Percentiles rank a stretch among this genome's conserved stretches.
These are phyloP conservation scores for Hypholoma fasciculare DNA, from an alignment of 768 basidiomycete species.

Conservation along the genomic window DNA sequence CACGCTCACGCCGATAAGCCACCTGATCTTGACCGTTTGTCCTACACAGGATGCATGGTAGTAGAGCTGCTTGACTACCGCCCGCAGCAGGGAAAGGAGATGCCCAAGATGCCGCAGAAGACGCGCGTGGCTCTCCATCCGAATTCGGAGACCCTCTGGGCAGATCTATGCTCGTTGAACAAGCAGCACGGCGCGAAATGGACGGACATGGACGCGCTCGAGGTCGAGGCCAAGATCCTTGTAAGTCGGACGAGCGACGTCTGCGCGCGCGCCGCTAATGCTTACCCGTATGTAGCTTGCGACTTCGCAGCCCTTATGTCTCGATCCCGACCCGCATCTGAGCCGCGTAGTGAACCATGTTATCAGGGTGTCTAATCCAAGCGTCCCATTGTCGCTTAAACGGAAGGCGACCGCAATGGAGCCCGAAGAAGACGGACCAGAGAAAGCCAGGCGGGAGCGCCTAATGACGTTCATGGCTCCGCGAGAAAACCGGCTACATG, in stretches of 20 bases:
- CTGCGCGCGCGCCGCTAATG: constrained; percentile 5
- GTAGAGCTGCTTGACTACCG: constrained; percentile 83
- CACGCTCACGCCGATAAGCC: constrained; percentile 3
- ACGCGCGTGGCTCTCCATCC: constrained; percentile 79
- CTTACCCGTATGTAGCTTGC: constrained; percentile 50
- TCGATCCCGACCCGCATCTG: constrained; percentile 78
- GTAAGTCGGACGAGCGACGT: constrained; percentile 40
- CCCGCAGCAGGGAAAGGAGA: constrained; percentile 56
- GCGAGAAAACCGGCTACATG: constrained; percentile 43
- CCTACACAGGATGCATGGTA: constrained; percentile 70
- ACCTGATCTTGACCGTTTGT: background rate
- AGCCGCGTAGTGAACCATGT: constrained; percentile 76
- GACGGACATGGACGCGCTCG: constrained; percentile 72
- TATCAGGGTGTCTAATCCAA: constrained; percentile 69
- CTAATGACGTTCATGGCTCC: constrained; percentile 83
- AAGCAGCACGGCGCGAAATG: constrained; percentile 56
- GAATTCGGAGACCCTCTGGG: constrained; percentile 75
- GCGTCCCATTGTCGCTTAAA: constrained; percentile 73
- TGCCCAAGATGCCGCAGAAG: constrained; percentile 55
- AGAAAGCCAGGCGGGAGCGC: constrained; percentile 70
- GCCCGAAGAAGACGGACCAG: constrained; percentile 74
- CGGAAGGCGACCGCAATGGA: constrained; percentile 72
- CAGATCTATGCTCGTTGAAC: constrained; percentile 74
- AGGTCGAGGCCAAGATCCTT: constrained; percentile 72
- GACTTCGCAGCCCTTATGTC: constrained; percentile 73